phyloP scores from a whole-genome alignment of 306 rosid genomes.

The Abrus precatorius region DNA sequence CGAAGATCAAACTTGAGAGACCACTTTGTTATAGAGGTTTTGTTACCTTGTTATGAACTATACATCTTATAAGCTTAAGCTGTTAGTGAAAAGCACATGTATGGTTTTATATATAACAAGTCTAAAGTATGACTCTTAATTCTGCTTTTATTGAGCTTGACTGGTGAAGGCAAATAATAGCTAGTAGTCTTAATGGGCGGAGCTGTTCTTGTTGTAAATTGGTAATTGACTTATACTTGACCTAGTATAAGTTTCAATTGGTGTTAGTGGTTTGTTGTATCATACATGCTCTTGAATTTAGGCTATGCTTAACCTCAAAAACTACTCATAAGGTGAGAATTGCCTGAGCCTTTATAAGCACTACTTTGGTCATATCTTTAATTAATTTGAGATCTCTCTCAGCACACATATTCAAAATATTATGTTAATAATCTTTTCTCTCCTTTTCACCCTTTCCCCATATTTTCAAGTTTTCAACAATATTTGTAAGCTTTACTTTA shows the following conservation, averaged over 20 bases:
- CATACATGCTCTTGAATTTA: too few species aligned
- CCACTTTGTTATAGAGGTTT: neutral
- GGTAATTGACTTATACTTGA: constrained; percentile 1
- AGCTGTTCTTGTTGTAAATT: constrained; percentile 10
- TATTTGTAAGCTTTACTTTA: constrained; percentile 21
- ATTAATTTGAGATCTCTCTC: too few species aligned
- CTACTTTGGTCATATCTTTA: too few species aligned
- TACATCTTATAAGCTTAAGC: neutral
- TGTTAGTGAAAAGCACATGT: neutral
- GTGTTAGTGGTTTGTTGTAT: neutral
- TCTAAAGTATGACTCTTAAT: constrained; percentile 28
- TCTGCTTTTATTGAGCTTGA: constrained; percentile 21
- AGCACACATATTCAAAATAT: constrained; percentile 4
- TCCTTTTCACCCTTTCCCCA: constrained; percentile 18
- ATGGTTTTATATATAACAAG: neutral
- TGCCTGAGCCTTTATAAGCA: too few species aligned
- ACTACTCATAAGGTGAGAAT: too few species aligned
- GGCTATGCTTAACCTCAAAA: too few species aligned
- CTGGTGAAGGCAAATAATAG: neutral
- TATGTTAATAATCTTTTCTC: neutral
- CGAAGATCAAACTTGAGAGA: too few species aligned
- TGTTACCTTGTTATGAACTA: neutral
- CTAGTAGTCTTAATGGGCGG: neutral
- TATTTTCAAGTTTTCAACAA: neutral
- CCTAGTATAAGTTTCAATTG: neutral